These are phyloP conservation scores for Penicillium aurantiogriseum DNA, from an alignment of 2,329 filamentous ascomycete species.

Conservation along the genomic window DNA sequence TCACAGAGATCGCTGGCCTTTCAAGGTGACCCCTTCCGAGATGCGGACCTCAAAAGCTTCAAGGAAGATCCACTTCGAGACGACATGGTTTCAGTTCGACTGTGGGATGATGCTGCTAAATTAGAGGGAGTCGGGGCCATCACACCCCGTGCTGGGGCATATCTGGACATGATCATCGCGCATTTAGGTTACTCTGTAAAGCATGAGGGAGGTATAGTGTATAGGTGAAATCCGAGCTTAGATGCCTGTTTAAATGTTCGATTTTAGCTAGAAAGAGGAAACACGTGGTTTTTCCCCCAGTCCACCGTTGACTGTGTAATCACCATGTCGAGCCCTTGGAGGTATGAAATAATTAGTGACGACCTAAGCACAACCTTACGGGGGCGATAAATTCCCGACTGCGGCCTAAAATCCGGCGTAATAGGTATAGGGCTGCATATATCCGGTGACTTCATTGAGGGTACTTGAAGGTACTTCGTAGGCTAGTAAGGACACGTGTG, in stretches of 20 bases:
- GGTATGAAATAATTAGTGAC: background rate
- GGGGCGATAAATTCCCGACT: too few relatives aligned
- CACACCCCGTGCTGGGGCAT: constrained; percentile 29
- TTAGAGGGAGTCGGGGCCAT: constrained; percentile 26
- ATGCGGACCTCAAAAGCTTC: constrained; percentile 30
- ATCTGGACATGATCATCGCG: constrained; percentile 27
- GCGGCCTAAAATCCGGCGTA: too few relatives aligned
- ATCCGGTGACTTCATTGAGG: background rate
- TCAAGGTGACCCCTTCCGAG: constrained; percentile 40
- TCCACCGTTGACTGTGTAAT: background rate
- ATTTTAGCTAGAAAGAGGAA: background rate
- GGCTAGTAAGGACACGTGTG: background rate
- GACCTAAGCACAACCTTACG: background rate
- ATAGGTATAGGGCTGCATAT: background rate
- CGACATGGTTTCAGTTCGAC: constrained; percentile 37
- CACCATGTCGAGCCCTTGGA: background rate
- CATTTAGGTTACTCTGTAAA: constrained; percentile 25
- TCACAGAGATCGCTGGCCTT: constrained; percentile 41
- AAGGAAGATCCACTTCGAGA: constrained; percentile 34
- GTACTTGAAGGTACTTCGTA: background rate
- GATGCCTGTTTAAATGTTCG: background rate
- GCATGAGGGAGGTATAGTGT: background rate
- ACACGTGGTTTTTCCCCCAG: background rate
- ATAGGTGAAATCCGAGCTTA: background rate
- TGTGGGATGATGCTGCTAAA: constrained; percentile 43